phyloP scores from a whole-genome alignment of 2,329 filamentous ascomycete species.

The Epichloe hybrida region DNA sequence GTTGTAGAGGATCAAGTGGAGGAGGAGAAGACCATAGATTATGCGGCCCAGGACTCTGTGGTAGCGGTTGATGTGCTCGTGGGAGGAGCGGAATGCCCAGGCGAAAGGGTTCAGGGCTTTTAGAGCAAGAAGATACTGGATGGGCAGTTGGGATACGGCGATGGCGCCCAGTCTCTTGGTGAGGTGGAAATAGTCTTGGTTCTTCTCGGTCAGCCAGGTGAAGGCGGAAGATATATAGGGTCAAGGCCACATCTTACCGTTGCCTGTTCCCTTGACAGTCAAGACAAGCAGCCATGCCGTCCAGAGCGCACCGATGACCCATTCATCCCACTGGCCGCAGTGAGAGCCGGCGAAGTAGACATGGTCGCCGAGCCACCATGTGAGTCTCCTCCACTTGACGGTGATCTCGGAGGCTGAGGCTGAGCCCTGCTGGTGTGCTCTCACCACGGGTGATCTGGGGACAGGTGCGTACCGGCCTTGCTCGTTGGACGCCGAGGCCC shows the following conservation, averaged over 20 bases:
- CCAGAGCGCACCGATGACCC: constrained; percentile 38
- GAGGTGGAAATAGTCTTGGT: constrained; percentile 47
- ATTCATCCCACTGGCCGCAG: constrained; percentile 42
- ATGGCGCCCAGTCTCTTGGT: constrained; percentile 50
- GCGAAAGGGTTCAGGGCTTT: constrained; percentile 45
- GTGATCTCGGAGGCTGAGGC: constrained; percentile 22
- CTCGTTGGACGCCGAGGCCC: constrained; percentile 8
- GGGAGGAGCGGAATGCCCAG: constrained; percentile 40
- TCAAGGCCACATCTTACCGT: constrained; percentile 26
- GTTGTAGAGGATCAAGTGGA: constrained; percentile 43
- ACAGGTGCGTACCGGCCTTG: constrained; percentile 31
- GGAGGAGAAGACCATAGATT: constrained; percentile 36
- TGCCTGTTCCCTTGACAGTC: constrained; percentile 39
- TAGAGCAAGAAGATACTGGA: constrained; percentile 49
- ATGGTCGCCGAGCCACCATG: constrained; percentile 48
- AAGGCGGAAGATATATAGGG: not conserved
- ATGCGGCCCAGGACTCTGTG: constrained; percentile 48
- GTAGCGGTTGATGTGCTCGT: constrained; percentile 50
- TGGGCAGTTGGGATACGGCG: constrained; percentile 46
- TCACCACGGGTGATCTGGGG: constrained; percentile 38
- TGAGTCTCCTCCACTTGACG: constrained; percentile 19
- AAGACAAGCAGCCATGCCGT: constrained; percentile 37
- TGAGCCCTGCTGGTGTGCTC: constrained; percentile 26
- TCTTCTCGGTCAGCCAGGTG: not conserved
- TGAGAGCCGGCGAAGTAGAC: constrained; percentile 27